Conservation (phyloP, 2,329 filamentous ascomycete genomes). For the Emmonsia crescens region DNA sequence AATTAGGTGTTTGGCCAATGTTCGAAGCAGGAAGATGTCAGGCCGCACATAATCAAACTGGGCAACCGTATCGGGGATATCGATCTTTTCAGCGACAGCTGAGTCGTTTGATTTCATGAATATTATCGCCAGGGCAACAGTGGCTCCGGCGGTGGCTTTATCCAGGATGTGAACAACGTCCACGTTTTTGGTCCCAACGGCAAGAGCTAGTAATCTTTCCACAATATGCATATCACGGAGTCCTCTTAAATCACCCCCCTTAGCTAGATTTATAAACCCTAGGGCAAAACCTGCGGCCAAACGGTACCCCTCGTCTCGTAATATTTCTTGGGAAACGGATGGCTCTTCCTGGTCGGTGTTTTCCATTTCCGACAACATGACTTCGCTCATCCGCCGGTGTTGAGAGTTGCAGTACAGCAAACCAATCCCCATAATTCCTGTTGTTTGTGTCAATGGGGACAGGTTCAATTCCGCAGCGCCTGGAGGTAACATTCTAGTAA, state of each 20-base stretch:
- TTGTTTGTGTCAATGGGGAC: slow-evolving; percentile 86
- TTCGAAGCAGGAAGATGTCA: slow-evolving; percentile 82
- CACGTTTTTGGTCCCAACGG: slow-evolving; percentile 81
- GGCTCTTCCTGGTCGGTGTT: slow-evolving; percentile 71
- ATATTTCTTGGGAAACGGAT: slow-evolving; percentile 55
- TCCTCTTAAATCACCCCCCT: slow-evolving; percentile 76
- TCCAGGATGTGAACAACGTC: slow-evolving; percentile 88
- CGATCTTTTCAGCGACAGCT: slow-evolving; percentile 78
- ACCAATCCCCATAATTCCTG: slow-evolving; percentile 93
- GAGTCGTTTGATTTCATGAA: slow-evolving; percentile 95
- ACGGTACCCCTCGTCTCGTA: slow-evolving; percentile 92
- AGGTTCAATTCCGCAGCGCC: slow-evolving; percentile 91
- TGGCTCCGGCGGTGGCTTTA: slow-evolving; percentile 83
- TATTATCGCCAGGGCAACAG: slow-evolving; percentile 78
- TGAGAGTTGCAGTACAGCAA: slow-evolving; percentile 90
- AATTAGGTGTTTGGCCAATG: slow-evolving; percentile 80
- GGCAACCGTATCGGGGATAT: slow-evolving; percentile 77
- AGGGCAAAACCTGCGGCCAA: slow-evolving; percentile 87
- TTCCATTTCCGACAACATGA: slow-evolving; percentile 96
- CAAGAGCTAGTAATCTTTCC: slow-evolving; percentile 74
- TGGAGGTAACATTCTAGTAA: slow-evolving; percentile 83
- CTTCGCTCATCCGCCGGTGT: slow-evolving; percentile 95
- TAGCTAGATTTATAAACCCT: slow-evolving; percentile 88
- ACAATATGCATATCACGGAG: slow-evolving; percentile 89
- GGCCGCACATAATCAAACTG: slow-evolving; percentile 95